These are phyloP conservation scores for Glonium stellatum DNA, from an alignment of 495 filamentous ascomycete genomes.

Conservation along the genomic window DNA sequence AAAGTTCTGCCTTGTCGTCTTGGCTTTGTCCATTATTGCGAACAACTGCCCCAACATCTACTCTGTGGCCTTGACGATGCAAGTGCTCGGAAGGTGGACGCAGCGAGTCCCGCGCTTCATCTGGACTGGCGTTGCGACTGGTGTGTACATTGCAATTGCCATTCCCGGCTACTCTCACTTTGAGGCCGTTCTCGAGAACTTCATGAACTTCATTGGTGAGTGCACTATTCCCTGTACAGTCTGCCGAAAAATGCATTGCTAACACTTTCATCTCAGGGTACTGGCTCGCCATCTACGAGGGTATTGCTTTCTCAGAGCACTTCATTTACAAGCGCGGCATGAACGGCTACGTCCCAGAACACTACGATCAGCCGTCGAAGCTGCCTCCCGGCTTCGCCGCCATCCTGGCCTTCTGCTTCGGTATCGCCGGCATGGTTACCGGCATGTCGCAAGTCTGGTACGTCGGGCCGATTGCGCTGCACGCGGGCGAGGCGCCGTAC, in stretches of 20 bases:
- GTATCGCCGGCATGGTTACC: slow-evolving; percentile 63
- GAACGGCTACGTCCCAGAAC: slow-evolving; percentile 52
- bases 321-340: slow-evolving; percentile 67
- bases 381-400: slow-evolving; percentile 71
- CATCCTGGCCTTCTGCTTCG: slow-evolving; percentile 57
- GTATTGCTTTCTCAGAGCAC: slow-evolving; percentile 65
- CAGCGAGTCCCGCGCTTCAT: slow-evolving; percentile 69
- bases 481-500: slow-evolving; percentile 48
- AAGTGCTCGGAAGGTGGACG: slow-evolving; percentile 58
- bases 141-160: slow-evolving; percentile 65
- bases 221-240: background rate
- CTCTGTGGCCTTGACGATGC: slow-evolving; percentile 68
- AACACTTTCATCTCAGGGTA: slow-evolving; percentile 44
- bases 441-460: slow-evolving; percentile 77
- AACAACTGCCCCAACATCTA: slow-evolving; percentile 88
- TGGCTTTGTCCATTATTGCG: slow-evolving; percentile 71
- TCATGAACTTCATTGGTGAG: slow-evolving; percentile 64
- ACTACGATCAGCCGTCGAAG: slow-evolving; percentile 52
- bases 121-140: slow-evolving; percentile 63
- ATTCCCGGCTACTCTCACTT: slow-evolving; percentile 74
- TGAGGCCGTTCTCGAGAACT: slow-evolving; percentile 63
- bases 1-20: slow-evolving; percentile 73
- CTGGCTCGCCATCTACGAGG: slow-evolving; percentile 79
- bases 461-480: slow-evolving; percentile 61
- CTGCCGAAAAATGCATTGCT: background rate